Base-by-base conservation (phyloP, 2,329 filamentous ascomycete species). In the Aureobasidium zeae region DNA sequence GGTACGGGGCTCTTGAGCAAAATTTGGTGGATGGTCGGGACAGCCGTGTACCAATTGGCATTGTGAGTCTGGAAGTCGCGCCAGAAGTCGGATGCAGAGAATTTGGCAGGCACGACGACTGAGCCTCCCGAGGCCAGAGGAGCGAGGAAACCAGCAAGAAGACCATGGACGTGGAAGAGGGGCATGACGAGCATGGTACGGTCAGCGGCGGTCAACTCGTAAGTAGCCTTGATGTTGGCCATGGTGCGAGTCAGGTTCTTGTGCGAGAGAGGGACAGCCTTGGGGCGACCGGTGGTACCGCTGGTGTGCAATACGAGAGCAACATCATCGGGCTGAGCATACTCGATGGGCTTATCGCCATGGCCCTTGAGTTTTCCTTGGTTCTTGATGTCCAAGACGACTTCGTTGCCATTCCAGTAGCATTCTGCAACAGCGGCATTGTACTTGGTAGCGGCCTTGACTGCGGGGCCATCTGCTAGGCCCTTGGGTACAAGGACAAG, bases 1-100 rank as follows among this genome's bases (percentile, higher is more conserved):
- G 85, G 86, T 3, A 75, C 61, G 5, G 82, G 77, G 52, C 74
- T 79, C 65, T 82, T 85, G 47, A 94, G 76, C 3, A 94, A 71
- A 55, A 94, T 89, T 58, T 91, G 86, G 63, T 93, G 86, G 59
- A 94, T 93, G 1, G 86, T 93, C 1, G 86, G 86, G n/a, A 91
- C 86, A 1, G 86, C 86, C 0, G 86, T 91, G 65, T 91, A 94
- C 86, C 86, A 94, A 61, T 86, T 94, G 19, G 86, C 86, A 51
- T 77, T 71, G 67, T 87, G 72, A 5, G 72, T 68, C 52, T 71
- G 71, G 56, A 91, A 91, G 60, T 91, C 81, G 17, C 64, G 62
- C 86, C 86, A 94, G 65, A 94, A 94, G 15, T 84, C 79, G 1
- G 76, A 74, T 7, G 86, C 85, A 3, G 84, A 89, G 72, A 93